phyloP scores from a whole-genome alignment of 2,329 filamentous ascomycete genomes.

The Parastagonospora nodorum region DNA sequence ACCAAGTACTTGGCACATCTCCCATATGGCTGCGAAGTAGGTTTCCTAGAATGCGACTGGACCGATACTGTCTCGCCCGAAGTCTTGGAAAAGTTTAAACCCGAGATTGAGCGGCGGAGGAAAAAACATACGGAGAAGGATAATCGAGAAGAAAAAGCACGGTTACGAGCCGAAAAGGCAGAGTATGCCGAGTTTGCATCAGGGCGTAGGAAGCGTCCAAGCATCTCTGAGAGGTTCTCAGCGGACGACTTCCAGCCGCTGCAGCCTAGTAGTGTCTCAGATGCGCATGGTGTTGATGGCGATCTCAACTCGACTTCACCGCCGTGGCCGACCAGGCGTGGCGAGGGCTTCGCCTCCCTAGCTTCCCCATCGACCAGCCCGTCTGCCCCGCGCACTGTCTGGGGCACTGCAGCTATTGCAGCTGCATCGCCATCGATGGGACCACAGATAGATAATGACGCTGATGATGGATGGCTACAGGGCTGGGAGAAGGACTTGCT shows the following conservation, averaged over 20 bases:
- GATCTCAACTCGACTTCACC: conserved; percentile 51
- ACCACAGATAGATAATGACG: conserved; percentile 45
- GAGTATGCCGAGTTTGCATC: conserved; percentile 75
- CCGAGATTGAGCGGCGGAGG: conserved; percentile 75
- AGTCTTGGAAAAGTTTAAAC: conserved; percentile 74
- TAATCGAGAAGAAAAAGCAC: conserved; percentile 82
- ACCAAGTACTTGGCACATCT: conserved; percentile 87
- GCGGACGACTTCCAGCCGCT: conserved; percentile 53
- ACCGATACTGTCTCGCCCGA: conserved; percentile 81
- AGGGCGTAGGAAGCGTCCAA: conserved; percentile 64
- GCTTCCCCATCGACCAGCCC: conserved; percentile 84
- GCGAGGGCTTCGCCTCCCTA: conserved; percentile 65
- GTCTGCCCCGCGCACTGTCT: conserved; percentile 77
- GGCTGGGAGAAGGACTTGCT: conserved; percentile 80
- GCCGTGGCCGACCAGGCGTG: conserved; percentile 59
- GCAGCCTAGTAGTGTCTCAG: conserved; percentile 30
- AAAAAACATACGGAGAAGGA: conserved; percentile 84
- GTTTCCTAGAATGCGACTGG: conserved; percentile 93
- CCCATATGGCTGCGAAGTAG: conserved; percentile 88
- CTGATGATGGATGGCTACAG: conserved; percentile 84
- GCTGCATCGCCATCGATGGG: conserved; percentile 62
- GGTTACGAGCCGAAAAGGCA: conserved; percentile 78
- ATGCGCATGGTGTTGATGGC: conserved; percentile 34
- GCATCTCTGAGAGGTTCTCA: conserved; percentile 59
- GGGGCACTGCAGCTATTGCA: conserved; percentile 78